phyloP scores from a whole-genome alignment of 305 asterid species.

The Fraxinus floribunda region DNA sequence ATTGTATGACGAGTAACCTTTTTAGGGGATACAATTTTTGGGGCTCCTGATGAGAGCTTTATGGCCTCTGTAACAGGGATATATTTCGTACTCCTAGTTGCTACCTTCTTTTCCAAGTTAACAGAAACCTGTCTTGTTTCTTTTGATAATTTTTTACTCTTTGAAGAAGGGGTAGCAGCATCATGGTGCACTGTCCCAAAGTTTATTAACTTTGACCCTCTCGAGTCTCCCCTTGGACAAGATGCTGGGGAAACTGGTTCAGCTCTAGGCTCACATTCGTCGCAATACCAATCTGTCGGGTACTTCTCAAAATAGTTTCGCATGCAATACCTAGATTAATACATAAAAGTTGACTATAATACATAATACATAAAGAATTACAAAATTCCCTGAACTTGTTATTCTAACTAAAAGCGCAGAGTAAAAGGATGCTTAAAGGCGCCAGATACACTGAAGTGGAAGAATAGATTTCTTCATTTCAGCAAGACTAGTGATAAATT shows the following conservation, averaged over 20 bases:
- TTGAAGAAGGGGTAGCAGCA: neutral
- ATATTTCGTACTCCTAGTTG: conserved; percentile 44
- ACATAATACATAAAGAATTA: neutral
- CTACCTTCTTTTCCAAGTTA: conserved; percentile 38
- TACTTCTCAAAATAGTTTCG: neutral
- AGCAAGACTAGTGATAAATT: neutral
- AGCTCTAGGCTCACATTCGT: conserved; percentile 28
- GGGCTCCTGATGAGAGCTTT: conserved; percentile 39
- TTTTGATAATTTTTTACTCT: conserved; percentile 13
- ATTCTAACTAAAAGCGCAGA: neutral
- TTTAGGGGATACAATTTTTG: neutral
- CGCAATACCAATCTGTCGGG: conserved; percentile 37
- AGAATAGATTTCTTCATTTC: neutral
- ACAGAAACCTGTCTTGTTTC: conserved; percentile 18
- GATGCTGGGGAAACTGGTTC: neutral
- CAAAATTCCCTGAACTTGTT: neutral
- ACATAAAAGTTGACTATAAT: neutral
- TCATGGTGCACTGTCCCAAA: neutral
- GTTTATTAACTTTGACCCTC: neutral
- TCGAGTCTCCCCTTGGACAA: neutral
- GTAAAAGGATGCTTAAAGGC: neutral
- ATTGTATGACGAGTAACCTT: conserved; percentile 10
- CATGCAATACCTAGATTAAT: conserved; percentile 49
- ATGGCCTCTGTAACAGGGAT: conserved; percentile 37
- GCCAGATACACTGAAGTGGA: neutral